A percentile compares a stretch with the other conserved stretches of the same genome.
These are phyloP conservation scores for Ganoderma resinaceum DNA, from an alignment of 1,284 basidiomycete genomes.

Conservation along the genomic window DNA sequence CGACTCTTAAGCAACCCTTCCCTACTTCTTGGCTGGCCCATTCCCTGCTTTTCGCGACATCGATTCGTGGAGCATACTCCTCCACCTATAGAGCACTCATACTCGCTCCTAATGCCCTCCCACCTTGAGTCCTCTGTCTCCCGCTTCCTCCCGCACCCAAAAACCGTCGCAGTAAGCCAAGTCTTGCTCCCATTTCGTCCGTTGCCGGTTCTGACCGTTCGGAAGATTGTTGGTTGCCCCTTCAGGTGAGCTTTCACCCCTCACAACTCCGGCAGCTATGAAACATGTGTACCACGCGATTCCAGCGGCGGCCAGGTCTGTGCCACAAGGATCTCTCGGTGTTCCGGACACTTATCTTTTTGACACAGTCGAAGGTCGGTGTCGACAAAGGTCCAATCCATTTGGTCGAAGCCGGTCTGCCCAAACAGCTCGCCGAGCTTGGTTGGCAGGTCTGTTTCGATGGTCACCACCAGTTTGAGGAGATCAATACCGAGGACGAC, in stretches of 20 bases:
- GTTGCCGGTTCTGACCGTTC: conserved; percentile 11
- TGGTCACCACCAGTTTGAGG: conserved; percentile 89
- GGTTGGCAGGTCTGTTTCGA: conserved; percentile 93
- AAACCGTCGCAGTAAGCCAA: conserved; percentile 67
- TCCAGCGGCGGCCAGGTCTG: conserved; percentile 63
- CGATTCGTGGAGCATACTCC: not conserved
- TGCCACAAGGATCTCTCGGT: conserved; percentile 8
- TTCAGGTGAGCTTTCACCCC: conserved; percentile 63
- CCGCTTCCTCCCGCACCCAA: conserved; percentile 69
- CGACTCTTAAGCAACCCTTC: conserved; percentile 24
- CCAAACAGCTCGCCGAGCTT: conserved; percentile 77
- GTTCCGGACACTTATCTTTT: conserved; percentile 18
- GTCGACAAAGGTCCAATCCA: conserved; percentile 93
- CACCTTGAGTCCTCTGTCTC: conserved; percentile 36
- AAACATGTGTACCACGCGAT: not conserved
- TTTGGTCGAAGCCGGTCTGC: conserved; percentile 85
- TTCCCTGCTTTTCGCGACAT: conserved; percentile 8
- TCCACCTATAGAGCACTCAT: not conserved
- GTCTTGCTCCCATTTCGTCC: conserved; percentile 4
- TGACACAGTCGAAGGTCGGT: conserved; percentile 70
- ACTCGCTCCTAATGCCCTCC: conserved; percentile 24
- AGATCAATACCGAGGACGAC: conserved; percentile 72
- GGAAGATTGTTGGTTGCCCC: conserved; percentile 77
- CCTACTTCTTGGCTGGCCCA: conserved; percentile 11
- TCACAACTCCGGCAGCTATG: conserved; percentile 7